Evolutionary conservation across 306 rosid species (phyloP), one percentile per base, ranked within the genome.

Genomic region (Pterocarpus santalinus): DNA sequence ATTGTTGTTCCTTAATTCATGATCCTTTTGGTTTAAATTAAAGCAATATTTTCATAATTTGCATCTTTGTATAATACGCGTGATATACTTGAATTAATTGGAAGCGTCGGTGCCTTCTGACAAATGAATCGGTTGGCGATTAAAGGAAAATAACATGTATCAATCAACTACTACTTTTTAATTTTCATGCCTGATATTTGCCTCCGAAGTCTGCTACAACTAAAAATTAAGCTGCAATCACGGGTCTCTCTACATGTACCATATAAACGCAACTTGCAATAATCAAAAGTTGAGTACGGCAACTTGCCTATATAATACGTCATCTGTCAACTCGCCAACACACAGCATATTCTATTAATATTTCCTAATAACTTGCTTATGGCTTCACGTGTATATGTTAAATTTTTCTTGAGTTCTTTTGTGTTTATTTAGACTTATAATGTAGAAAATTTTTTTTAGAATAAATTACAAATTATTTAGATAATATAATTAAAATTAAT

Each of bases 331-430:
- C 82, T 69, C 10, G 3, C 66, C 52, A 43, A 61, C 69, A 60
- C 52, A 63, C 57, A 68, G 43, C 62, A 71, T 71, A 72, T 52
- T 52, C 34, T 63, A 35, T 35, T 49, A 35, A 41, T 65, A 39
- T 22, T 63, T 28, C 16, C 15, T 46, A n/a, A 32, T 75, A 47
- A 3, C 9, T 9, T 36, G 5, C 33, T 77, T 66, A 34, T 69
- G 79, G 12, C 55, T 83, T 70, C 79, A 64, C 79, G 56, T 70
- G 82, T 76, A 76, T 65, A 7, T 63, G 34, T 33, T 63, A 16
- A 7, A 33, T 2, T n/a, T 30, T 61, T 30, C 33, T 75, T 30
- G 10, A 43, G 12, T 43, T 30, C 22, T 13, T 15, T 73, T 73
- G 7, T 41, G 28, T 58, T 38, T 41, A n/a, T 39, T 7, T 3